Percentiles rank a stretch among this genome's conserved stretches.
These are phyloP conservation scores for Pyricularia grisea DNA, from an alignment of 2,329 filamentous ascomycete species.

Conservation along the genomic window DNA sequence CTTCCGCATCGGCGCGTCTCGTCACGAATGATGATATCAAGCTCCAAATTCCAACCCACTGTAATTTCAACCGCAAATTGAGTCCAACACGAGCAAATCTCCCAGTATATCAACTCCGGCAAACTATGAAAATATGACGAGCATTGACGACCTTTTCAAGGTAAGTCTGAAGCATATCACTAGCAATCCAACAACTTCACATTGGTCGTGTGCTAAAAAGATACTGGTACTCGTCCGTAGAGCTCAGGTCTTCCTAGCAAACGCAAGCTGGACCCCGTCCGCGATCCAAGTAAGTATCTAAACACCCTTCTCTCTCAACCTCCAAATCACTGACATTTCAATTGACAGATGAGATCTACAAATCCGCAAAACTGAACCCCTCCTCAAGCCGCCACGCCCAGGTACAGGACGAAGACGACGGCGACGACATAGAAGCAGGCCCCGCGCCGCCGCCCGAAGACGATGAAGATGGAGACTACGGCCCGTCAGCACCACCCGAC, in stretches of 20 bases:
- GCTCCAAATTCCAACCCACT: not conserved
- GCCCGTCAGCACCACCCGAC: conserved; percentile 34
- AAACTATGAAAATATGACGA: conserved; percentile 33
- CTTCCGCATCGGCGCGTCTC: not conserved
- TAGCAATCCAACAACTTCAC: not conserved
- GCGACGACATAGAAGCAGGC: conserved; percentile 35
- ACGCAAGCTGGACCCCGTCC: conserved; percentile 52
- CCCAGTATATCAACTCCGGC: not conserved
- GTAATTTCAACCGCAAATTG: not conserved
- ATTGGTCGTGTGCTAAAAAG: not conserved
- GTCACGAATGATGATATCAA: not conserved
- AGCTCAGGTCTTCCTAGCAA: conserved; percentile 43
- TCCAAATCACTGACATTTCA: not conserved
- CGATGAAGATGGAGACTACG: conserved; percentile 28
- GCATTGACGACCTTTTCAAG: conserved; percentile 52
- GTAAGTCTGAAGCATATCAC: conserved; percentile 19
- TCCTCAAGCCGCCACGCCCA: conserved; percentile 32
- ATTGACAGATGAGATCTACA: conserved; percentile 50
- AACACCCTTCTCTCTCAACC: not conserved
- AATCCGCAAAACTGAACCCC: conserved; percentile 45
- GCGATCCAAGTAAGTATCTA: conserved; percentile 48
- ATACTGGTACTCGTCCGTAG: conserved; percentile 12
- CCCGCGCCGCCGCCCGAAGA: conserved; percentile 39
- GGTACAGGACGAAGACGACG: conserved; percentile 31
- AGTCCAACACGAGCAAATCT: not conserved